These are phyloP conservation scores for Cinnamomum micranthum DNA, from an alignment of 164 flowering plant species.

Conservation along the genomic window DNA sequence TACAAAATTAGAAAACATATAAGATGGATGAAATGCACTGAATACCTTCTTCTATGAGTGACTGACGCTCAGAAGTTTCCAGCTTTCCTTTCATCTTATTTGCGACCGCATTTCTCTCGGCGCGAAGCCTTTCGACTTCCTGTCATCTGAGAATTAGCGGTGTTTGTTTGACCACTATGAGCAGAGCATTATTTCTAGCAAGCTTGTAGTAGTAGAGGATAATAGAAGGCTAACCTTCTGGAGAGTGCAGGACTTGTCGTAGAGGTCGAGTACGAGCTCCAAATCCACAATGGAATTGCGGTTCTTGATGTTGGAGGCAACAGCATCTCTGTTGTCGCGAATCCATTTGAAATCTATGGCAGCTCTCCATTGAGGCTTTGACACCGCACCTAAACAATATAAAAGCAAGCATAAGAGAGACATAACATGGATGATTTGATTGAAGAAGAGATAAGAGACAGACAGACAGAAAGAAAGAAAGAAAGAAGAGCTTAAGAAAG, in stretches of 20 bases:
- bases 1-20: not conserved
- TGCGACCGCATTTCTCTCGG: constrained; percentile 84
- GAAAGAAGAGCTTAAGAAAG: not conserved
- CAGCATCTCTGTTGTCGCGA: constrained; percentile 69
- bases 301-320: constrained; percentile 64
- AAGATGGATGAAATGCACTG: not conserved
- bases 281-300: constrained; percentile 72
- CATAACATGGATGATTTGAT: not conserved
- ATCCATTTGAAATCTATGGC: constrained; percentile 93
- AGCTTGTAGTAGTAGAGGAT: not conserved
- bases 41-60: constrained; percentile 79
- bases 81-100: constrained; percentile 92
- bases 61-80: constrained; percentile 72
- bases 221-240: constrained; percentile 64
- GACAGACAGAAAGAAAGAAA: constrained; percentile 1
- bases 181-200: not conserved
- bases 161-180: not conserved
- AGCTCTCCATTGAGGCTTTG: constrained; percentile 80
- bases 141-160: constrained; percentile 83
- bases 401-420: not conserved
- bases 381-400: constrained; percentile 17
- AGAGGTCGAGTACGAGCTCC: constrained; percentile 74
- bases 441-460: not conserved
- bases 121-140: constrained; percentile 94
- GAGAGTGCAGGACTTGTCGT: constrained; percentile 47